Evolutionary conservation across 179 eudicot species (phyloP), one percentile per base, ranked within the genome.

Genomic region (Amaranthus tricolor): DNA sequence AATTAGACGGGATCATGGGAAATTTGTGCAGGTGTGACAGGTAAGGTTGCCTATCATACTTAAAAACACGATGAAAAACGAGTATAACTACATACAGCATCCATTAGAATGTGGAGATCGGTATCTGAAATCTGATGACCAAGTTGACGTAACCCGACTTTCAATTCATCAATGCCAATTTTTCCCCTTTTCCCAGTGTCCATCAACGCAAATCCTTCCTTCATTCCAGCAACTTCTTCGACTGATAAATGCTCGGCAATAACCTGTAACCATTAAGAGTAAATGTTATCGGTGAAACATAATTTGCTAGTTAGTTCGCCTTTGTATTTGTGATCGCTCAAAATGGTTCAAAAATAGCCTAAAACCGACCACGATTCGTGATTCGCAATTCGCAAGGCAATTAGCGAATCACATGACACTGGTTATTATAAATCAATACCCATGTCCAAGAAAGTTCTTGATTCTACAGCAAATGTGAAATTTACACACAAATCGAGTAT

Each of bases 221-320:
- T 91, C 19, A 93, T 86, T 55, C 96, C 96, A 5, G 92, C 96
- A 73, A 79, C 91, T 88, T 93, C 94, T 80, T 93, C 98, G 31
- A 68, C 91, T 14, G 98, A 89, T 76, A 93, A 83, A 80, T 88
- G 90, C 78, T 91, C 94, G 0, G 94, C 98, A 65, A 93, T 89
- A 71, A 89, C 91, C 98, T 93, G 86, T 21, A 57, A 67, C 66
- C 31, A 62, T 50, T 43, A 51, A 62, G 47, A 17, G 51, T 53
- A 51, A 24, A 20, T 21, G 4, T 15, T 69, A 31, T 2, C 24
- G 14, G 10, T 52, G 7, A 14, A 21, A 10, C 40, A 31, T 31
- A 31, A 31, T 31, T 31, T 31, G 40, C 40, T 31, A 31, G 40
- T 31, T 31, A 31, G 40, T 31, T 31, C 40, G 3, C 40, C 2